A percentile compares a stretch with the other conserved stretches of the same genome.
Evolutionary conservation across 2,329 filamentous ascomycete species (phyloP).

Genomic region (Penicillium psychrosexuale): DNA sequence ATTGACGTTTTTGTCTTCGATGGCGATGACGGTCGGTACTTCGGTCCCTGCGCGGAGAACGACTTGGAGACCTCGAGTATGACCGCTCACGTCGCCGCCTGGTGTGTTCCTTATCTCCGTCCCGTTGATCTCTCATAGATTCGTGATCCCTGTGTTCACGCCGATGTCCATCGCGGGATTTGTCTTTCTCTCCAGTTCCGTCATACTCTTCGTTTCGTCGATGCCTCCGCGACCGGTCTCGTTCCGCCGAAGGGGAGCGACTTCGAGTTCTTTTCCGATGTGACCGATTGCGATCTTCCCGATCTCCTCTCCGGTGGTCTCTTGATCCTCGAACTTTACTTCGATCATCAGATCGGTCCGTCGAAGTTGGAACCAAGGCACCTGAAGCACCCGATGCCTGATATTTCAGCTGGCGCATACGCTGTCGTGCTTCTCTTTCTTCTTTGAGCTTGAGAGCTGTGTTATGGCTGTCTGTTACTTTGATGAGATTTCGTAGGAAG

Average conservation of each 20-base stretch:
- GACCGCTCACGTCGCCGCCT: conserved; percentile 11
- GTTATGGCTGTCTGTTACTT: conserved; percentile 86
- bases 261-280: conserved; percentile 29
- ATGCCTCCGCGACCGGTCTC: conserved; percentile 25
- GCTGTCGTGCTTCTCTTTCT: conserved; percentile 69
- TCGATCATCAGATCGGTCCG: conserved; percentile 33
- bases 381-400: conserved; percentile 32
- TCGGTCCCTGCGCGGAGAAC: conserved; percentile 21
- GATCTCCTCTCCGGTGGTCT: conserved; percentile 17
- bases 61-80: conserved; percentile 21
- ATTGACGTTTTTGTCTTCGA: conserved; percentile 29
- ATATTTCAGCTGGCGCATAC: conserved; percentile 58
- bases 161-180: conserved; percentile 15
- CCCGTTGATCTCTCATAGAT: conserved; percentile 14
- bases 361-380: conserved; percentile 16
- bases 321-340: conserved; percentile 21
- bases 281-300: conserved; percentile 25
- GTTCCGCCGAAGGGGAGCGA: conserved; percentile 27
- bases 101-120: conserved; percentile 11
- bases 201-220: conserved; percentile 23
- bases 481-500: conserved; percentile 84
- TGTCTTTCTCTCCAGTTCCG: conserved; percentile 15
- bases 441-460: conserved; percentile 80
- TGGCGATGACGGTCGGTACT: conserved; percentile 18
- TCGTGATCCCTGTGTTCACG: conserved; percentile 13